Evolutionary conservation across 2,329 filamentous ascomycete genomes (phyloP), one percentile per base, ranked within the genome.

Genomic region (Alternaria sp.): DNA sequence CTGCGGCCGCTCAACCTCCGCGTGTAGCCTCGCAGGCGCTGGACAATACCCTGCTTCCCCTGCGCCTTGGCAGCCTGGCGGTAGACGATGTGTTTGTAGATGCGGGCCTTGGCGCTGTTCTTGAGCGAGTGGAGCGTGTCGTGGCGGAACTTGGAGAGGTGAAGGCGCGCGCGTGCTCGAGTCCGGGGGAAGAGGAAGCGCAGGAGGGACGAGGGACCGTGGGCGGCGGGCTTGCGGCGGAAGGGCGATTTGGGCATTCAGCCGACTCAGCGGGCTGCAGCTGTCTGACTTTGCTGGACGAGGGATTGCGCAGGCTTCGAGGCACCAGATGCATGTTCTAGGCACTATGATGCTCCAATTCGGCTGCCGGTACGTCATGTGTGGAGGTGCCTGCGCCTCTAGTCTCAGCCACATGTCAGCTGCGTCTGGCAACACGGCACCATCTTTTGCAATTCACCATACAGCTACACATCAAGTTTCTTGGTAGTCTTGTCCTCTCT

Each of bases 61-160:
- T 69, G 67, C 54, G 77, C 73, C 63, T 75, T 79, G 40, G 67
- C 68, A 6, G 74, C 69, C 65, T 93, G 90, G 54, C 87, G 87
- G 69, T 85, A 84, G 66, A 94, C 82, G 60, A 96, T 85, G 67
- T 90, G 92, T 49, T 86, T 86, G 77, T 96, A 96, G 67, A 97
- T 88, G 59, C 89, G 88, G 40, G 90, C 90, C 80, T 97, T 93
- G 9, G 92, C 82, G 57, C 86, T 85, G 76, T 90, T 88, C 73
- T 90, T 91, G 72, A 92, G 86, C 54, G 85, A 83, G 12, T 93
- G 92, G 23, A 97, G 80, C 6, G 88, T 92, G 71, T 93, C 88
- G 85, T 93, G 87, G 66, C 89, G 91, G 78, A 97, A 89, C 68
- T 85, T 83, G 71, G 90, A 85, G 57, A 96, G 83, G 65, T 86